Evolutionary conservation across 2,329 filamentous ascomycete species (phyloP), one percentile per base, ranked within the genome.

Genomic region (Fusarium pininemorale): DNA sequence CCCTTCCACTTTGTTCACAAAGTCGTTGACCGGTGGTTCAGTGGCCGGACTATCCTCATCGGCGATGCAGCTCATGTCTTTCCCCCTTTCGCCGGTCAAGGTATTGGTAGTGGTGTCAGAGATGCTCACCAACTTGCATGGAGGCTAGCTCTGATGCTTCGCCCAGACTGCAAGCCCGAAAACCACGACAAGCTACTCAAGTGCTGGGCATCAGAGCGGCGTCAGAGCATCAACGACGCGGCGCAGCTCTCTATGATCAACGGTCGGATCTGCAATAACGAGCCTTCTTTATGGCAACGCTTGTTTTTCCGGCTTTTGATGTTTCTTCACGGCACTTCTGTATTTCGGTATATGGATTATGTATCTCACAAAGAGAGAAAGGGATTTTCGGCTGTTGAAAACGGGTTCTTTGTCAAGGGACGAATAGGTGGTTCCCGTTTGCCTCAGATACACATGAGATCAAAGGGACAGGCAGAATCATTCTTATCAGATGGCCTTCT

Each of bases 1-100:
- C 54, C 39, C 12, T 57, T 57, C 11, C 54, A 57, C 16, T 57
- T 57, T 3, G 39, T 57, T 4, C 54, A 57, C n/a, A 57, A 45
- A 5, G 54, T 57, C 7, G 54, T 56, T 15, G 6, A 44, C 28
- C 38, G 38, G 8, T 56, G 53, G 53, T 56, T 56, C n/a, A 30
- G n/a, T 24, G 39, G 54, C 1, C 10, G 54, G 0, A 45, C 39
- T 1, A 45, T 57, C 6, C 54, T 57, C 16, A 57, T 47, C 18
- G 54, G 44, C 12, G 44, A 47, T 0, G 24, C 44, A 28, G 24
- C 44, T 16, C 24, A 28, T 24, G 44, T 47, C 22, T 57, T 45
- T 14, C 39, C 54, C 3, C 54, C 54, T 15, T 57, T 57, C 2
- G 39, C 54, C 2, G 54, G 54, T 6, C 54, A 57, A 30, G 54